Conservation (phyloP, 2,329 filamentous ascomycete genomes). For the Trichoderma cornu-damae region DNA sequence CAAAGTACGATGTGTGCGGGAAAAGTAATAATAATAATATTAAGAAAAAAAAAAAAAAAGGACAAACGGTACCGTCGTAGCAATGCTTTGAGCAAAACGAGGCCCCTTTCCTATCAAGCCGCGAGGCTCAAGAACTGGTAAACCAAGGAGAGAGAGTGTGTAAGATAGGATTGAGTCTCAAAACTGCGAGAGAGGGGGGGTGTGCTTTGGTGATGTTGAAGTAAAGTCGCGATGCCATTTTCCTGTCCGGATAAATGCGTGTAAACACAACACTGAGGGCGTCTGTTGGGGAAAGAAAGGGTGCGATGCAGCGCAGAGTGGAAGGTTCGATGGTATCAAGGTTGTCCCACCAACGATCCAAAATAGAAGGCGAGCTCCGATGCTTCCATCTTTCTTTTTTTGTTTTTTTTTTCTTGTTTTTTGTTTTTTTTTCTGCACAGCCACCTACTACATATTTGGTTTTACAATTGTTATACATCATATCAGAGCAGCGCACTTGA, state of each 20-base stretch:
- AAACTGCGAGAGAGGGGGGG: background rate
- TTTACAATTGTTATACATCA: conserved; percentile 4
- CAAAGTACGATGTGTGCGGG: background rate
- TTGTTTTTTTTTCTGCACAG: background rate
- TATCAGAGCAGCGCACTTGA: background rate
- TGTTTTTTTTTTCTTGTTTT: too few species aligned
- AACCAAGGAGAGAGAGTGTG: background rate
- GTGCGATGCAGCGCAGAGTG: background rate
- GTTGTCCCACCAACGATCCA: background rate
- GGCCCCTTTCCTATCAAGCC: background rate
- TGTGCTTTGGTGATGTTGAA: background rate
- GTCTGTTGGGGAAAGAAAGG: background rate
- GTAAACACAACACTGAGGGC: background rate
- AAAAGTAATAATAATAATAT: too few species aligned
- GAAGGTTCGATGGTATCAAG: background rate
- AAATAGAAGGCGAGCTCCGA: background rate
- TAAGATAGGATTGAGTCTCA: background rate
- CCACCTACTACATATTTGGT: background rate
- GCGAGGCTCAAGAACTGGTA: background rate
- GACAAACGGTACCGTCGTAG: background rate
- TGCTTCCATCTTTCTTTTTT: background rate
- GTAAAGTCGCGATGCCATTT: background rate
- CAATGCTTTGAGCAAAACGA: background rate
- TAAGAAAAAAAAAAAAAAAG: too few species aligned
- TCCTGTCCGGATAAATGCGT: background rate